Evolutionary conservation across 768 basidiomycete species (phyloP), one percentile per base, ranked within the genome.

Genomic region (Russula ochroleuca): DNA sequence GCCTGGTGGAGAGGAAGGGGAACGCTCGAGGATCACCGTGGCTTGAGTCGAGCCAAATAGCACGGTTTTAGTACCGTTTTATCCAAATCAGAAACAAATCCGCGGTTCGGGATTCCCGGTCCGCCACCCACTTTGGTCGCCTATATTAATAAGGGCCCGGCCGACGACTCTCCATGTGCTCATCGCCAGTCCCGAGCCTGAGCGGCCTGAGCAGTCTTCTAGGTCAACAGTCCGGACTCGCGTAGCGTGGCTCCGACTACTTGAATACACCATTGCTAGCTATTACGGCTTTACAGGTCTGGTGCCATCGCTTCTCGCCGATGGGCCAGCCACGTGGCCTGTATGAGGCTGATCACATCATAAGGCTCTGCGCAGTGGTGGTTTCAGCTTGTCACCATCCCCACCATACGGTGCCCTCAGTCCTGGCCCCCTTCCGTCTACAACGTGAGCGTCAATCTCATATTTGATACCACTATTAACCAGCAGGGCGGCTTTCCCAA

Each of bases 311-410:
- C 59, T 62, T 66, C 65, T 49, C 51, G 33, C 57, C 65, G 65
- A 66, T 68, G 67, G 57, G 40, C 62, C 55, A 23, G 66, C 68
- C 65, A 67, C n/a, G n/a, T n/a, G n/a, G n/a, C n/a, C n/a, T n/a
- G n/a, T n/a, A n/a, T 52, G 68, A 68, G 68, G 68, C 68, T 35
- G 68, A 62, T 56, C 67, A 51, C 33, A 40, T 13, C 56, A 54
- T 57, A 66, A 59, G 43, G 37, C 51, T 56, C 66, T n/a, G n/a
- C n/a, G n/a, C n/a, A n/a, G n/a, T 45, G 43, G 53, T 33, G 55
- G 56, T 64, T 55, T 54, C 57, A 52, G 28, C 49, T 21, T 48
- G 64, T 54, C 62, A 51, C 54, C 51, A 35, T 11, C 67, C 62
- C 65, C 48, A 48, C 66, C 43, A 56, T 40, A 55, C 57, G 43